A percentile compares a stretch with the other conserved stretches of the same genome.
Conservation (phyloP, 208 protist genomes). For the Acanthamoeba sp. region DNA sequence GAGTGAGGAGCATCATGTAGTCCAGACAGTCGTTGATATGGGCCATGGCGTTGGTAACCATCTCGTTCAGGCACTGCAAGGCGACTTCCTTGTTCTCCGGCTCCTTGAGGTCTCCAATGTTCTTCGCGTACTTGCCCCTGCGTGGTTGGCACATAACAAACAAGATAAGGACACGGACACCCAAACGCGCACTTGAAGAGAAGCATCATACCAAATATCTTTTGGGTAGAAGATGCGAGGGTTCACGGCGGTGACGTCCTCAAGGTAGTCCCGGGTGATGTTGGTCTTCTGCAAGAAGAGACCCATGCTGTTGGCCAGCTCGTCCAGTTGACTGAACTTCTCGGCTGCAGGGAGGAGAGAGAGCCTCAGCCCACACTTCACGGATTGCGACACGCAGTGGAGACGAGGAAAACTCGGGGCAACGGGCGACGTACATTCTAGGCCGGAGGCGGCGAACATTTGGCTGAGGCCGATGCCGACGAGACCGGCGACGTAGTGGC, state of each 20-base stretch:
- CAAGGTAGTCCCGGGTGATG: conserved; percentile 97
- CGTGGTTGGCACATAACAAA: background rate
- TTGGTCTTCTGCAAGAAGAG: conserved; percentile 99
- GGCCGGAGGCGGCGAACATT: conserved; percentile 93
- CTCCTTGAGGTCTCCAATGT: conserved; percentile 90
- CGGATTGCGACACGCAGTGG: no score
- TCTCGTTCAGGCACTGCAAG: conserved; percentile 94
- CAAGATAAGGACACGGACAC: background rate
- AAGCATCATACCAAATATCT: conserved; percentile 89
- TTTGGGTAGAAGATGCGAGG: conserved; percentile 96
- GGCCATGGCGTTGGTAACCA: conserved; percentile 94
- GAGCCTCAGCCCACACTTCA: no score
- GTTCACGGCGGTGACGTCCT: conserved; percentile 94
- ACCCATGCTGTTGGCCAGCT: conserved; percentile 95
- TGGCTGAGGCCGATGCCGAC: conserved; percentile 96
- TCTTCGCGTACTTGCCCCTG: conserved; percentile 88
- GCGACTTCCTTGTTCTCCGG: conserved; percentile 86
- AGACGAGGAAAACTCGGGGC: no score
- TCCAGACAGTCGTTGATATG: conserved; percentile 93
- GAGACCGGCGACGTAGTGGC: conserved; percentile 97
- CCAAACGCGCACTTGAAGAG: background rate
- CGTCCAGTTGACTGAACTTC: conserved; percentile 87
- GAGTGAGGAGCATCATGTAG: conserved; percentile 92
- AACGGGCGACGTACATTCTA: conserved; percentile 89
- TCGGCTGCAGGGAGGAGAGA: background rate